Percentiles rank a stretch among this genome's conserved stretches.
Evolutionary conservation across 176 grass and related monocot genomes (phyloP).

Genomic region (Eragrostis curvula): DNA sequence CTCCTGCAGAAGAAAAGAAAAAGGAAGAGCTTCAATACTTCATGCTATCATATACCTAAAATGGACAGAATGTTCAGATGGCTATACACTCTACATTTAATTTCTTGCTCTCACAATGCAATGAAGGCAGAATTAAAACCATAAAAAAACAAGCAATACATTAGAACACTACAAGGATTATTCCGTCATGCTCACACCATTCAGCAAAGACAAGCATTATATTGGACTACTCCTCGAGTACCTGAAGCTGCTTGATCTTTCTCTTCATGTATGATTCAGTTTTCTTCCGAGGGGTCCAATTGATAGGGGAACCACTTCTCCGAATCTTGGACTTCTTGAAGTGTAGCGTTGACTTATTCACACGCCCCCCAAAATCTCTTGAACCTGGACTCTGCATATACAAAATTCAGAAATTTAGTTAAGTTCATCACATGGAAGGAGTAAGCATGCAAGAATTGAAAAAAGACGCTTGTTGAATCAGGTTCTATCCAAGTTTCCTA

Average conservation of each 20-base stretch:
- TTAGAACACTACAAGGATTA: not conserved
- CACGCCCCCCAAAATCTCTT: slow-evolving; percentile 56
- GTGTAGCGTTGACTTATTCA: slow-evolving; percentile 74
- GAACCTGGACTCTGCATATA: slow-evolving; percentile 62
- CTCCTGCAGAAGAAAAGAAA: slow-evolving; percentile 60
- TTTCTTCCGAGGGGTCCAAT: slow-evolving; percentile 86
- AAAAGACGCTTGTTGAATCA: not conserved
- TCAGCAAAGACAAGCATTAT: slow-evolving; percentile 22
- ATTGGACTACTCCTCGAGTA: slow-evolving; percentile 30
- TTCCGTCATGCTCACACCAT: not conserved
- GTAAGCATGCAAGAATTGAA: not conserved
- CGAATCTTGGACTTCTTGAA: slow-evolving; percentile 74
- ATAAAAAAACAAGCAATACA: not conserved
- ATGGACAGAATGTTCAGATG: not conserved
- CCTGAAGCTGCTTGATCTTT: slow-evolving; percentile 94
- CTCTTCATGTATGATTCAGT: slow-evolving; percentile 88
- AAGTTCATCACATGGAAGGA: slow-evolving; percentile 24
- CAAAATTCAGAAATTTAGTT: slow-evolving; percentile 24
- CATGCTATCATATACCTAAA: not conserved
- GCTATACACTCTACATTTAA: not conserved
- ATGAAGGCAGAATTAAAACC: not conserved
- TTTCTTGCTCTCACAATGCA: not conserved
- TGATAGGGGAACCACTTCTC: slow-evolving; percentile 63
- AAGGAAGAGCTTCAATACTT: slow-evolving; percentile 30
- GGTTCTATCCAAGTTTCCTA: not conserved